A percentile compares a stretch with the other conserved stretches of the same genome.
Evolutionary conservation across 192 early-diverging fungal genomes (phyloP).

Genomic region (Linnemannia elongata): DNA sequence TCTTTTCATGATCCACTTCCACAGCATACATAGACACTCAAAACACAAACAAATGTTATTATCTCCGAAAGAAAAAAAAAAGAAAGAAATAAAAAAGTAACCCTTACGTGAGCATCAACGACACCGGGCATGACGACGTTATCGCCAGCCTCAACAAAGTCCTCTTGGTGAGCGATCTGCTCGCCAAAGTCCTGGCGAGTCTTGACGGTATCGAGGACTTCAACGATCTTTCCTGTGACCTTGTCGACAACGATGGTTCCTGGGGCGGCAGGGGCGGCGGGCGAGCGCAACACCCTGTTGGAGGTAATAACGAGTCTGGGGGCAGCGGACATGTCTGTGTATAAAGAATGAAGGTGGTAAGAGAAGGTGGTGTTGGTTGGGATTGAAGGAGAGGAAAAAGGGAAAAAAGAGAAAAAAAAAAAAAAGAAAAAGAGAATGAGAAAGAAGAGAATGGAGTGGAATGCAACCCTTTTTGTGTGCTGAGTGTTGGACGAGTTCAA

Average conservation of each 20-base stretch:
- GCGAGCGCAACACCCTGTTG: slow-evolving; percentile 57
- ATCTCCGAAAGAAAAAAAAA: slow-evolving; percentile 8
- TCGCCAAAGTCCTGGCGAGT: slow-evolving; percentile 33
- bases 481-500: too few species aligned
- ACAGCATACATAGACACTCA: neutral
- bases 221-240: slow-evolving; percentile 63
- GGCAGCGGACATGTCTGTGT: slow-evolving; percentile 12
- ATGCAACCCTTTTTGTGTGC: neutral
- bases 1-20: neutral
- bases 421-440: neutral
- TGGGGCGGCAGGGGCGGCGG: slow-evolving; percentile 58
- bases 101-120: slow-evolving; percentile 75
- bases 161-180: slow-evolving; percentile 55
- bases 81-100: slow-evolving; percentile 2
- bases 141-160: slow-evolving; percentile 67
- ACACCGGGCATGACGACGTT: slow-evolving; percentile 79
- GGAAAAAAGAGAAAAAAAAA: neutral
- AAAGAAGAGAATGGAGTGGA: slow-evolving; percentile 5
- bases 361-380: neutral
- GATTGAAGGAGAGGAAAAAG: neutral
- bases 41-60: neutral
- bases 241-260: slow-evolving; percentile 72
- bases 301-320: slow-evolving; percentile 49
- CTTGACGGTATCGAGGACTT: slow-evolving; percentile 56
- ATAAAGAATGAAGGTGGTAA: neutral